phyloP scores from a whole-genome alignment of 345 rosid genomes.

The Dimocarpus longan region DNA sequence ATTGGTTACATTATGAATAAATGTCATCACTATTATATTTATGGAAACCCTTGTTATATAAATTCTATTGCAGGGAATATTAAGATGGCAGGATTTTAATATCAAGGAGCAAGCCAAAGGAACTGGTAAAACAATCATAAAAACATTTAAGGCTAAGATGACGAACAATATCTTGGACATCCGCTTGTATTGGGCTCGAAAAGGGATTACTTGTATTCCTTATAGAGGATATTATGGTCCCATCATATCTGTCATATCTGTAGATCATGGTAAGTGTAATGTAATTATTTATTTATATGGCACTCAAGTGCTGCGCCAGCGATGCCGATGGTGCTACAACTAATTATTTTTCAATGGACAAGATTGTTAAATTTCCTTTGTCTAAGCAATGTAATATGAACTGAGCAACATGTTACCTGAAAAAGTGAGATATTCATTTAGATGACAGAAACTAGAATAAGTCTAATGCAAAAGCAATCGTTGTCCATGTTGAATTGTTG shows the following conservation, averaged over 20 bases:
- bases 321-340: background rate
- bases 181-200: slow-evolving; percentile 35
- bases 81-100: slow-evolving; percentile 34
- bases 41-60: background rate
- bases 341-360: background rate
- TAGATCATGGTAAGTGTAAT: slow-evolving; percentile 32
- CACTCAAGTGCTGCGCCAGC: background rate
- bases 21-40: background rate
- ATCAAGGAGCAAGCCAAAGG: slow-evolving; percentile 34
- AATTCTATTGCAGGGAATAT: slow-evolving; percentile 29
- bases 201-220: slow-evolving; percentile 46
- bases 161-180: slow-evolving; percentile 7
- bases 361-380: background rate
- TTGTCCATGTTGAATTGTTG: background rate
- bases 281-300: background rate
- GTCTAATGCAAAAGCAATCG: background rate
- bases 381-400: background rate
- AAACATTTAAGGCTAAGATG: slow-evolving; percentile 1
- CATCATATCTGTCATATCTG: slow-evolving; percentile 49
- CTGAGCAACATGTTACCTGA: background rate
- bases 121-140: slow-evolving; percentile 25
- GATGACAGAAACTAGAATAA: background rate
- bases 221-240: slow-evolving; percentile 44
- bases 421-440: background rate
- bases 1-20: background rate